A percentile compares a stretch with the other conserved stretches of the same genome.
These are phyloP conservation scores for Coelastrella sp. DNA, from an alignment of 139 green algal genomes.

Conservation along the genomic window DNA sequence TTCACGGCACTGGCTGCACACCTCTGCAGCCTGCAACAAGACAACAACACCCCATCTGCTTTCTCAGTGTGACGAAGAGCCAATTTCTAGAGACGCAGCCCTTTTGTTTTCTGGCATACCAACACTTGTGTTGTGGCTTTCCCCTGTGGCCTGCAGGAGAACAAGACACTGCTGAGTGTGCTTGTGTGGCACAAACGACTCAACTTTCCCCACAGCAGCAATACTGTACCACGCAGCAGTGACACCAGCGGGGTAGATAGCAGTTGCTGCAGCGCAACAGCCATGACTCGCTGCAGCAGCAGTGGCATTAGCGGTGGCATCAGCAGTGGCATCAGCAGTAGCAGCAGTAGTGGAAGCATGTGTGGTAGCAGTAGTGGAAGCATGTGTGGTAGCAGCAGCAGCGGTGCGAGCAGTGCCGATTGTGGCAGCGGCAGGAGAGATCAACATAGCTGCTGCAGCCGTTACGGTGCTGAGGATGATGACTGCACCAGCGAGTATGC, in stretches of 20 bases:
- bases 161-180: constrained; percentile 3
- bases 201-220: constrained; percentile 21
- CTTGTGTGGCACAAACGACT: constrained; percentile 43
- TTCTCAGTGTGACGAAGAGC: not conserved
- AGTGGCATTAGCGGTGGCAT: not conserved
- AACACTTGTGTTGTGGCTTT: not conserved
- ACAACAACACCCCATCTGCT: not conserved
- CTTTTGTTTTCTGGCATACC: not conserved
- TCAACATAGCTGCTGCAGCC: not conserved
- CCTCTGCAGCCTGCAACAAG: not conserved
- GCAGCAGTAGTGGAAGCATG: not conserved
- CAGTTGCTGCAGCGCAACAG: not conserved
- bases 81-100: not conserved
- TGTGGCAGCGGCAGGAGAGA: no score
- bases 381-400: not conserved
- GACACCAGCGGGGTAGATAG: not conserved
- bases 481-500: not conserved
- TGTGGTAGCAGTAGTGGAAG: not conserved
- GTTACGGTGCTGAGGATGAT: not conserved
- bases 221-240: constrained; percentile 21
- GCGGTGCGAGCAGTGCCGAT: not conserved
- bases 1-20: not conserved
- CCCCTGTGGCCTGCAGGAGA: not conserved
- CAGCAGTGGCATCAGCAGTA: not conserved
- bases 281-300: not conserved